Evolutionary conservation across 2,329 filamentous ascomycete genomes (phyloP).

Genomic region (Furcasterigmium furcatum): DNA sequence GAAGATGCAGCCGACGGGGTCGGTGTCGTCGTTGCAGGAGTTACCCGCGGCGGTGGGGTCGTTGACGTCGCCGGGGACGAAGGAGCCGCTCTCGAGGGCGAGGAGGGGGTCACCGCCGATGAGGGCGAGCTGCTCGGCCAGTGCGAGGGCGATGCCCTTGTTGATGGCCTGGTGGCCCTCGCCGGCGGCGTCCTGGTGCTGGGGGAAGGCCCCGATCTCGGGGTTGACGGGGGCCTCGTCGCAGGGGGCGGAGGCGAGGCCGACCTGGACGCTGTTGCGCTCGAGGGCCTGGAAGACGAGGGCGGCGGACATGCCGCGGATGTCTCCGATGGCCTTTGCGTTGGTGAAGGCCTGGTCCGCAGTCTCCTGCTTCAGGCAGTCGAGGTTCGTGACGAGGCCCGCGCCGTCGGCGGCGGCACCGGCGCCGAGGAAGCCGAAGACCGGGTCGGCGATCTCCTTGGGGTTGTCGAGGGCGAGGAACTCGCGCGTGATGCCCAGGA

Average conservation of each 20-base stretch:
- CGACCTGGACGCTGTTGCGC: constrained; percentile 42
- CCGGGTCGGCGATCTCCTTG: constrained; percentile 40
- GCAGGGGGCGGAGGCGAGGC: constrained; percentile 33
- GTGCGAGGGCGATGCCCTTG: constrained; percentile 35
- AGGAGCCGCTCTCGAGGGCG: constrained; percentile 40
- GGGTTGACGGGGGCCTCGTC: constrained; percentile 37
- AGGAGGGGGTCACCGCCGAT: constrained; percentile 37
- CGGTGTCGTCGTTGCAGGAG: constrained; percentile 47
- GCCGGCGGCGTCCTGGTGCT: constrained; percentile 42
- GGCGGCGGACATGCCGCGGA: constrained; percentile 50
- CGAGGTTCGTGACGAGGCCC: constrained; percentile 31
- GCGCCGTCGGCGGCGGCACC: constrained; percentile 39
- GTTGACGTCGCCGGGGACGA: constrained; percentile 32
- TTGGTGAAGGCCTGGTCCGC: constrained; percentile 60
- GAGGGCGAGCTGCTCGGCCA: constrained; percentile 38
- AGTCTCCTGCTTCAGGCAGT: constrained; percentile 43
- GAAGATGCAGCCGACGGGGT: constrained; percentile 54
- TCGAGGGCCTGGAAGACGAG: constrained; percentile 53
- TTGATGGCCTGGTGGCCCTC: constrained; percentile 34
- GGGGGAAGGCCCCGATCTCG: constrained; percentile 39
- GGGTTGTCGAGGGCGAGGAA: constrained; percentile 43
- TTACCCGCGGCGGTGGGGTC: constrained; percentile 44
- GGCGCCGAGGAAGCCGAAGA: constrained; percentile 49
- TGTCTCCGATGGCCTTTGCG: constrained; percentile 47
- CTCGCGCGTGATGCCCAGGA: constrained; percentile 36